Conservation (phyloP, 2,329 filamentous ascomycete genomes). For the Neofusicoccum sp. region DNA sequence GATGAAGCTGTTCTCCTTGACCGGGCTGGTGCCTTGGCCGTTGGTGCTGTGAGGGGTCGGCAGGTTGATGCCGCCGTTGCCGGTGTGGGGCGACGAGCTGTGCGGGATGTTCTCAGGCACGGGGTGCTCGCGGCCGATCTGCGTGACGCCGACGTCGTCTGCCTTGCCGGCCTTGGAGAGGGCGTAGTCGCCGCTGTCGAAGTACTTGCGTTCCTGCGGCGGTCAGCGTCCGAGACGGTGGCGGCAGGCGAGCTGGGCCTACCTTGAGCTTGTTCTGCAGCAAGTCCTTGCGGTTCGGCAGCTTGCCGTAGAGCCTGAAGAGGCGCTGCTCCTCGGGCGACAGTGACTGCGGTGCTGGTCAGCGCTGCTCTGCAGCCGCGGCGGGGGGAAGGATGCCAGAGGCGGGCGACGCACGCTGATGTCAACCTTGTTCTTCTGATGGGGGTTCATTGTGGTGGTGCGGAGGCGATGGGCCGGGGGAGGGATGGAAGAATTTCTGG, state of each 20-base stretch:
- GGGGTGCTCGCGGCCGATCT: conserved; percentile 91
- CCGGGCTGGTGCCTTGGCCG: conserved; percentile 67
- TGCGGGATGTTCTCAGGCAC: conserved; percentile 94
- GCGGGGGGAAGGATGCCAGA: conserved; percentile 1
- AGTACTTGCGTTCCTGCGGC: conserved; percentile 82
- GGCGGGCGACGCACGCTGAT: conserved; percentile 68
- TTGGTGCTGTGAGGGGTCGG: conserved; percentile 39
- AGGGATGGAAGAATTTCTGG: not conserved
- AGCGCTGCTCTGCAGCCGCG: not conserved
- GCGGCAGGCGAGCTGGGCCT: conserved; percentile 20
- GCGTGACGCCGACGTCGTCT: conserved; percentile 87
- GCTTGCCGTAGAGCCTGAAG: conserved; percentile 96
- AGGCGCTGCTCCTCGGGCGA: conserved; percentile 93
- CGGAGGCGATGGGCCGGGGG: not conserved
- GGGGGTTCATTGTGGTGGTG: conserved; percentile 73
- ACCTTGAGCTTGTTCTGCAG: conserved; percentile 96
- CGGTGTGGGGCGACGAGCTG: conserved; percentile 63
- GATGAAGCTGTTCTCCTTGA: conserved; percentile 87
- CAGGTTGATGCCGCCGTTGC: conserved; percentile 11
- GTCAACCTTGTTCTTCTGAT: conserved; percentile 98
- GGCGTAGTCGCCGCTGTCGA: conserved; percentile 94
- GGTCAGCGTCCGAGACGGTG: not conserved
- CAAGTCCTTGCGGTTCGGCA: conserved; percentile 92
- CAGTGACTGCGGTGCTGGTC: conserved; percentile 64
- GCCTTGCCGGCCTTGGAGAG: conserved; percentile 97